Evolutionary conservation across 306 rosid genomes (phyloP), one percentile per base, ranked within the genome.

Genomic region (Gynostemma pentaphyllum): DNA sequence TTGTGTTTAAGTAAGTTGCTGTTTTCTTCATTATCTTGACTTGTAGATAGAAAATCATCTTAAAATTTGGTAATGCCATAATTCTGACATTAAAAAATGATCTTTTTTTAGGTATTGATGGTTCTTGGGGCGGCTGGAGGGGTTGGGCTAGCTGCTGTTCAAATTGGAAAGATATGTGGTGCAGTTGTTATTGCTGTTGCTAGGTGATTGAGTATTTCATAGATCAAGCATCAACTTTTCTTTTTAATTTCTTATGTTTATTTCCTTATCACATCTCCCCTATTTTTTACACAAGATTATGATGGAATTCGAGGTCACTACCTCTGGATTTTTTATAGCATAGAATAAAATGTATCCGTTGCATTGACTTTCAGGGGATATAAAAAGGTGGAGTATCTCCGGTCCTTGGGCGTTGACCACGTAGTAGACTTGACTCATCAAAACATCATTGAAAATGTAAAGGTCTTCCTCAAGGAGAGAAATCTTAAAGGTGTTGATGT

Each of bases 61-160:
- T 40, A 26, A 41, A 27, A 23, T 41, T 36, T 7, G 19, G 13
- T 14, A 22, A 22, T 3, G 7, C 40, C 26, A 60, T 22, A 60
- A 15, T 60, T 19, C 34, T 37, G 48, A 39, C 40, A 30, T 12
- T 57, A 19, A 57, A 32, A 32, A 21, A 62, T 60, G 36, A 3
- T 19, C 8, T 12, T 28, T 60, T n/a, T 73, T 40, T 59, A 90
- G 97, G 97, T 92, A 23, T 72, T 92, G 79, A 62, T 92, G 76
- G 94, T 92, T 69, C 88, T 92, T 62, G 99, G 95, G 68, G 99
- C 96, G 5, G 96, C 96, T 21, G 96, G 99, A 26, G 99, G 95
- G 9, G 99, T 88, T 29, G 96, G 99, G 45, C 80, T 92, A 72
- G 88, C 96, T 45, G 94, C 99, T 47, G 85, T 92, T 34, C 98